Conservation (phyloP, 495 filamentous ascomycete species). For the Neurospora sp. region DNA sequence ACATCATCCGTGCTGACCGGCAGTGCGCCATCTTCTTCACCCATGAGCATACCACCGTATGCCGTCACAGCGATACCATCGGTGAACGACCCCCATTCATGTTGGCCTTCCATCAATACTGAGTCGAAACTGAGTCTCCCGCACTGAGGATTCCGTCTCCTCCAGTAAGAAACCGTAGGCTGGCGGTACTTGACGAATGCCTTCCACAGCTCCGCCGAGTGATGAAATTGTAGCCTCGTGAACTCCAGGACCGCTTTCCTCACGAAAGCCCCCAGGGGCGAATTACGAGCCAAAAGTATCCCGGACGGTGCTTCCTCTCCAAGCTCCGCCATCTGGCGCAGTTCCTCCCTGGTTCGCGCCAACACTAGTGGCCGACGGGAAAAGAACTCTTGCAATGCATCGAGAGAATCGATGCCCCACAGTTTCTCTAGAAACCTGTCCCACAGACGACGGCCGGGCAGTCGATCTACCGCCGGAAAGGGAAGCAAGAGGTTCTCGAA, state of each 20-base stretch:
- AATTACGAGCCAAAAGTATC: conserved; percentile 49
- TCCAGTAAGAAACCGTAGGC: conserved; percentile 62
- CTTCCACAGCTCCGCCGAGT: conserved; percentile 67
- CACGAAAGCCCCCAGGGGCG: conserved; percentile 79
- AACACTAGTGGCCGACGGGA: conserved; percentile 45
- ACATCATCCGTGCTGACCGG: conserved; percentile 70
- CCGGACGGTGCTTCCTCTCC: conserved; percentile 27
- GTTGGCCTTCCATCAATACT: conserved; percentile 43
- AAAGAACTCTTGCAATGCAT: conserved; percentile 68
- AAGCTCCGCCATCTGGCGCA: conserved; percentile 30
- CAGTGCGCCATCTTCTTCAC: conserved; percentile 27
- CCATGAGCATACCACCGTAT: conserved; percentile 48
- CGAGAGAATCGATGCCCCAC: conserved; percentile 73
- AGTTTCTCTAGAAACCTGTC: conserved; percentile 75
- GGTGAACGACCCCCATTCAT: conserved; percentile 32
- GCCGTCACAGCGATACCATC: conserved; percentile 41
- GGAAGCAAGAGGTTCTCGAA: conserved; percentile 53
- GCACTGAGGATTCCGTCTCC: conserved; percentile 51
- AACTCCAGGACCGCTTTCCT: conserved; percentile 71
- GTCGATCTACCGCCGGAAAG: conserved; percentile 45
- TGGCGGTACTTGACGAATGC: conserved; percentile 68
- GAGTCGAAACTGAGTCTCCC: conserved; percentile 58
- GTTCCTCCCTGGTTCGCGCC: conserved; percentile 50
- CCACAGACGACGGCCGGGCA: conserved; percentile 74
- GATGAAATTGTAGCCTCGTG: conserved; percentile 65